phyloP scores from a whole-genome alignment of 2,329 filamentous ascomycete genomes.

The Fusarium sp. region DNA sequence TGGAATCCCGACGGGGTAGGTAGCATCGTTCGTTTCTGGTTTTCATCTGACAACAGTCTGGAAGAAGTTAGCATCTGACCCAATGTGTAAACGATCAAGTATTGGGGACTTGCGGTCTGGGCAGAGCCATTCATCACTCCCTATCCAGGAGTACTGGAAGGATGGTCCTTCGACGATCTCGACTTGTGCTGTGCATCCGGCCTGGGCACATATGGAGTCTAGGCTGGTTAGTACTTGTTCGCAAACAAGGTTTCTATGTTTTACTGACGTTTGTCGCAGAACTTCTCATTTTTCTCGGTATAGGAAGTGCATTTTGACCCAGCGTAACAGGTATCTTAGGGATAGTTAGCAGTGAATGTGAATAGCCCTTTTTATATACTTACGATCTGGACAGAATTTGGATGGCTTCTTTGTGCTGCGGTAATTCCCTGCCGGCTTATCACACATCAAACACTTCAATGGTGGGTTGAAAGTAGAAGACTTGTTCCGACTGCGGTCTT shows the following conservation, averaged over 20 bases:
- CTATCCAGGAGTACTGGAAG: slow-evolving; percentile 5
- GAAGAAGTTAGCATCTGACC: background rate
- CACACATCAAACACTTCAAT: background rate
- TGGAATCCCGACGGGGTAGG: background rate
- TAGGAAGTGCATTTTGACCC: background rate
- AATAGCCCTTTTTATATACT: background rate
- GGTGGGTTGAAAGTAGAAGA: background rate
- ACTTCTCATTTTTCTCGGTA: background rate
- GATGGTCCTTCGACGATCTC: background rate
- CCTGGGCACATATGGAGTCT: slow-evolving; percentile 15
- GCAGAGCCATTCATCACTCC: slow-evolving; percentile 7
- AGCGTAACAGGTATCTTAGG: slow-evolving; percentile 3
- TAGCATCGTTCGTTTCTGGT: slow-evolving; percentile 16
- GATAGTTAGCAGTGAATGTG: background rate
- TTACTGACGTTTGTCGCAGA: slow-evolving; percentile 3
- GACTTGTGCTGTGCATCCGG: background rate
- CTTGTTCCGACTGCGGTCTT: background rate
- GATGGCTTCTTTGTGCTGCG: background rate
- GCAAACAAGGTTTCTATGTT: fast-evolving
- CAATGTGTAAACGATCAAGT: fast-evolving
- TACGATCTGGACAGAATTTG: slow-evolving; percentile 4
- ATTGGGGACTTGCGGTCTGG: slow-evolving; percentile 9
- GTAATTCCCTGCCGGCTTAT: background rate
- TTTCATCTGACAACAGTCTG: slow-evolving; percentile 21
- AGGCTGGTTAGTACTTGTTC: background rate